Evolutionary conservation across 2,329 filamentous ascomycete species (phyloP).

Genomic region (Calonectria pteridis): DNA sequence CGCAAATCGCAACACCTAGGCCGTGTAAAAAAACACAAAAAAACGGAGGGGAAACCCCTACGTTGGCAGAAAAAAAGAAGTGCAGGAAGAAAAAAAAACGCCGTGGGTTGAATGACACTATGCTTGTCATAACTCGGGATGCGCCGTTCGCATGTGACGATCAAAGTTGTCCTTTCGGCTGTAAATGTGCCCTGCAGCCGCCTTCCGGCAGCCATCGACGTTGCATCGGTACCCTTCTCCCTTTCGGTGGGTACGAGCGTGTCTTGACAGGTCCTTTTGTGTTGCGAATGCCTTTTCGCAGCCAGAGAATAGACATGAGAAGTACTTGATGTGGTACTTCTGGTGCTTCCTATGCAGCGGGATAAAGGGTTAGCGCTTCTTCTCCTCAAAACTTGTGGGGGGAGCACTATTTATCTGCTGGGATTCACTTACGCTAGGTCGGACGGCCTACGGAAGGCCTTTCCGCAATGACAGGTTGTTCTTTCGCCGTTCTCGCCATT

Average conservation of each 20-base stretch:
- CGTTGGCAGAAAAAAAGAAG: not conserved
- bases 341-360: constrained; percentile 39
- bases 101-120: constrained; percentile 29
- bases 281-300: constrained; percentile 45
- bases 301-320: constrained; percentile 41
- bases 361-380: constrained; percentile 20
- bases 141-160: constrained; percentile 45
- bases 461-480: constrained; percentile 41
- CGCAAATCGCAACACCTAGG: not conserved
- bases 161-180: constrained; percentile 46
- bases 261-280: constrained; percentile 43
- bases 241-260: constrained; percentile 43
- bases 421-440: constrained; percentile 41
- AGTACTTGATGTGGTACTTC: constrained; percentile 47
- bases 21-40: not conserved
- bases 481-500: constrained; percentile 30
- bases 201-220: constrained; percentile 44
- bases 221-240: constrained; percentile 43
- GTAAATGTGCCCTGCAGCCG: constrained; percentile 44
- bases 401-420: not conserved
- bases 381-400: not conserved
- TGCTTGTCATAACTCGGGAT: constrained; percentile 40
- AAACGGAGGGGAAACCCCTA: not conserved
- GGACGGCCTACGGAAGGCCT: constrained; percentile 43
- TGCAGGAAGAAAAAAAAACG: not conserved